phyloP scores from a whole-genome alignment of 306 rosid genomes.

The Cucurbita pepo region DNA sequence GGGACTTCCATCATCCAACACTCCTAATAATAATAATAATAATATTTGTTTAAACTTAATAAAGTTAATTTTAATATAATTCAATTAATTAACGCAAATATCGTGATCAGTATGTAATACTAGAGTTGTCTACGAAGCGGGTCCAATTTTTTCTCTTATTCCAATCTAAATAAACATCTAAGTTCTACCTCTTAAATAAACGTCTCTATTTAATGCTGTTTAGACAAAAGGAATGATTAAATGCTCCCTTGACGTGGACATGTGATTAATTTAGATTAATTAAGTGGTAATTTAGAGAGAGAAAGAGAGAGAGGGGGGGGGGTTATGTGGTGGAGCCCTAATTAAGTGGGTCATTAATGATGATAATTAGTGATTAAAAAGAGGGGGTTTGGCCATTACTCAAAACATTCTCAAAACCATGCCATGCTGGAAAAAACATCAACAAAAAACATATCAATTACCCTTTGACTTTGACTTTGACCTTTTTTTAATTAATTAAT shows the following conservation, averaged over 20 bases:
- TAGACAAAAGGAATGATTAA: background rate
- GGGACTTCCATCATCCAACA: too few relatives aligned
- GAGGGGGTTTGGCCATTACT: background rate
- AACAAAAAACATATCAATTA: background rate
- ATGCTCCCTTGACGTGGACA: background rate
- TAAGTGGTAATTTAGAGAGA: background rate
- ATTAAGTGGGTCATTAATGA: background rate
- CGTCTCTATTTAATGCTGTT: too few relatives aligned
- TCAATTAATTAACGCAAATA: too few relatives aligned
- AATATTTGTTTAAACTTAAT: too few relatives aligned
- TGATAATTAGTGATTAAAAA: slow-evolving; percentile 2
- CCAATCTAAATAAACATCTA: too few relatives aligned
- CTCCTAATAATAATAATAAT: background rate
- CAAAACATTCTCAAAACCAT: background rate
- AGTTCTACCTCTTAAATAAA: too few relatives aligned
- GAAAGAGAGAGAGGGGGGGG: background rate
- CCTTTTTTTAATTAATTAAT: too few relatives aligned
- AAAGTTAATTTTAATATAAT: too few relatives aligned
- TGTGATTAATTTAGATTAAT: background rate
- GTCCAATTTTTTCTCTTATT: too few relatives aligned
- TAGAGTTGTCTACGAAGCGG: too few relatives aligned
- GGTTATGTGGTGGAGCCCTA: background rate
- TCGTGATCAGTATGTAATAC: too few relatives aligned
- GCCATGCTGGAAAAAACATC: background rate
- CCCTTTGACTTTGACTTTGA: background rate